Base-by-base conservation (phyloP, 352 stramenopile genomes). In the Phytophthora lateralis region DNA sequence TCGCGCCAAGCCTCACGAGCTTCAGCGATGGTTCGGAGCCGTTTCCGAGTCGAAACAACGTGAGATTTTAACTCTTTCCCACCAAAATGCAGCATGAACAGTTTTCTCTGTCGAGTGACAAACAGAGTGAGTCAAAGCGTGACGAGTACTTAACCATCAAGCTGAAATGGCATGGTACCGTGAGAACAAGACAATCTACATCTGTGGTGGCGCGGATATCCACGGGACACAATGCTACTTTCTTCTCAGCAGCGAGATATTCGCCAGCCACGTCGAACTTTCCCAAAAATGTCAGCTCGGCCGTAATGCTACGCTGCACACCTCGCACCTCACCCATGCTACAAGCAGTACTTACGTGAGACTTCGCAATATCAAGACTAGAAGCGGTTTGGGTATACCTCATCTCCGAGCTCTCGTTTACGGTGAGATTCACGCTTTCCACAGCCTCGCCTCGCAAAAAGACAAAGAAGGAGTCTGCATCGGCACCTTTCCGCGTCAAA, bases 231-330 rank as follows among this genome's bases (percentile, higher is more conserved):
- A 72, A 55, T 24, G 80, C 70, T 14, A 89, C 37, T 50, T 93
- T 92, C 55, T 90, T 88, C 37, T 90, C 76, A n/a, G 72, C 69
- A 32, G 78, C 76, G 11, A 95, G 71, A 61, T 90, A 90, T 73
- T 95, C 84, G 44, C 86, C 83, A 8, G 83, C 82, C 30, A 95
- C 70, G 54, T 95, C 84, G 27, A 90, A 93, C 43, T 91, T 92
- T 47, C 79, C 79, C 35, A 95, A 59, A 55, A 85, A 90, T 21
- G 84, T 93, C 26, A 95, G 63, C 55, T 92, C 82, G 15, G 90
- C 81, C 0, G 78, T 89, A 49, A 92, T 76, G 39, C 73, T 88
- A 55, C 82, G 80, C 66, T 89, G 74, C 11, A 88, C 73, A n/a
- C 75, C 66, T 15, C 78, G 69, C 9, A 71, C 78, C n/a, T 89